phyloP scores from a whole-genome alignment of 108 stramenopile genomes.

The Cyclotella sp. region DNA sequence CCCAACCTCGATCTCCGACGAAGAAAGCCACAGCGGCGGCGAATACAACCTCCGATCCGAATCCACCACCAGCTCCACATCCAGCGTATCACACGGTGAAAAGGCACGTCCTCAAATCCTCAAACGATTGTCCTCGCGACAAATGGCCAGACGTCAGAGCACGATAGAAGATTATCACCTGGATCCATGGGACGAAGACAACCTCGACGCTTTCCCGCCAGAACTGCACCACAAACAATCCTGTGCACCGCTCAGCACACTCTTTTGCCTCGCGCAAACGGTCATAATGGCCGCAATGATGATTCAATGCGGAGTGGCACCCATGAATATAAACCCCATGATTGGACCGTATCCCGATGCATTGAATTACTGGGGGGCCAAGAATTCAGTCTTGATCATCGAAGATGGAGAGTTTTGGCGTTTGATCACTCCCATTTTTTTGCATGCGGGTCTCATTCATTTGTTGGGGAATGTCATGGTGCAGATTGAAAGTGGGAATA shows the following conservation, averaged over 20 bases:
- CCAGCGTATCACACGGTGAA: background rate
- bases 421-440: slow-evolving; percentile 77
- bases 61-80: background rate
- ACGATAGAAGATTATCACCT: slow-evolving; percentile 24
- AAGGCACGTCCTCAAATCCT: background rate
- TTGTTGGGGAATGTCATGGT: slow-evolving; percentile 74
- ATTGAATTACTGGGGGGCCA: slow-evolving; percentile 86
- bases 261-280: slow-evolving; percentile 64
- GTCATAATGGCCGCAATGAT: slow-evolving; percentile 72
- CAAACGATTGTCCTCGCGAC: slow-evolving; percentile 7
- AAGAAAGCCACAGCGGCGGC: background rate
- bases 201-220: slow-evolving; percentile 1
- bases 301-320: slow-evolving; percentile 77
- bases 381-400: slow-evolving; percentile 81
- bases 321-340: slow-evolving; percentile 82
- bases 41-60: background rate
- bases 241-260: slow-evolving; percentile 62
- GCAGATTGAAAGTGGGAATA: slow-evolving; percentile 79
- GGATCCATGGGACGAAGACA: slow-evolving; percentile 15
- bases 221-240: slow-evolving; percentile 53
- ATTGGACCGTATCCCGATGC: slow-evolving; percentile 48
- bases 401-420: slow-evolving; percentile 81
- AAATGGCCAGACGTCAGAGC: background rate
- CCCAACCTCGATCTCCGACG: background rate
- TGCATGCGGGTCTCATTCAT: slow-evolving; percentile 88